phyloP scores from a whole-genome alignment of 2,329 filamentous ascomycete species.

The Fonsecaea erecta region DNA sequence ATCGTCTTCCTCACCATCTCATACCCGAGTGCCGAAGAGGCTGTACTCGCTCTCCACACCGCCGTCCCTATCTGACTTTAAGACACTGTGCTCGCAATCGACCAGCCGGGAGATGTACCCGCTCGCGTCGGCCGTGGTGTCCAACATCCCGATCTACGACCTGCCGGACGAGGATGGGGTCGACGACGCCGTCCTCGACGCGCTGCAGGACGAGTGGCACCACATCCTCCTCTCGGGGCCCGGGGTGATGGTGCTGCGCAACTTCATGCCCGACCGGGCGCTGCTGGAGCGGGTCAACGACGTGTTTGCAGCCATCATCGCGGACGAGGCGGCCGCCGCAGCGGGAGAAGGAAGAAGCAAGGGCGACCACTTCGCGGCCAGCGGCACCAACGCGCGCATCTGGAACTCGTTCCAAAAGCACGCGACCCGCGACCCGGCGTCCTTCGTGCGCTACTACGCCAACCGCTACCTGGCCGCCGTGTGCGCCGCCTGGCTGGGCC shows the following conservation, averaged over 20 bases:
- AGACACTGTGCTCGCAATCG: constrained; percentile 51
- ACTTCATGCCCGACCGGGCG: constrained; percentile 52
- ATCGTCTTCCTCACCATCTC: background rate
- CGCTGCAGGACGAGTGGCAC: constrained; percentile 66
- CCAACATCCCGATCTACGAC: constrained; percentile 63
- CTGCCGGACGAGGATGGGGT: constrained; percentile 40
- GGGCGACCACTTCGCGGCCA: constrained; percentile 66
- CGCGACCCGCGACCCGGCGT: constrained; percentile 55
- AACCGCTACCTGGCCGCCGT: constrained; percentile 63
- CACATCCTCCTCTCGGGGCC: constrained; percentile 61
- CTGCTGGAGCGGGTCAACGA: constrained; percentile 55
- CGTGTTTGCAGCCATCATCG: constrained; percentile 57
- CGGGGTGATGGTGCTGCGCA: constrained; percentile 63
- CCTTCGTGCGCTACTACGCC: constrained; percentile 63
- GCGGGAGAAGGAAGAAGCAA: constrained; percentile 43
- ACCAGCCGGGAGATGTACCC: constrained; percentile 51
- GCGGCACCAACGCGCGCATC: constrained; percentile 63
- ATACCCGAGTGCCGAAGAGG: constrained; percentile 16
- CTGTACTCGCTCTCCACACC: constrained; percentile 35
- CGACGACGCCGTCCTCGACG: constrained; percentile 41
- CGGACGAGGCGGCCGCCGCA: constrained; percentile 39
- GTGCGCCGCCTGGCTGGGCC: constrained; percentile 63
- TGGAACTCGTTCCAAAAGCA: constrained; percentile 71
- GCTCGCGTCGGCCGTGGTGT: constrained; percentile 50
- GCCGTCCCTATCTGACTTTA: constrained; percentile 52